phyloP scores from a whole-genome alignment of 2,329 filamentous ascomycete species.

The Sarocladium oryzae region DNA sequence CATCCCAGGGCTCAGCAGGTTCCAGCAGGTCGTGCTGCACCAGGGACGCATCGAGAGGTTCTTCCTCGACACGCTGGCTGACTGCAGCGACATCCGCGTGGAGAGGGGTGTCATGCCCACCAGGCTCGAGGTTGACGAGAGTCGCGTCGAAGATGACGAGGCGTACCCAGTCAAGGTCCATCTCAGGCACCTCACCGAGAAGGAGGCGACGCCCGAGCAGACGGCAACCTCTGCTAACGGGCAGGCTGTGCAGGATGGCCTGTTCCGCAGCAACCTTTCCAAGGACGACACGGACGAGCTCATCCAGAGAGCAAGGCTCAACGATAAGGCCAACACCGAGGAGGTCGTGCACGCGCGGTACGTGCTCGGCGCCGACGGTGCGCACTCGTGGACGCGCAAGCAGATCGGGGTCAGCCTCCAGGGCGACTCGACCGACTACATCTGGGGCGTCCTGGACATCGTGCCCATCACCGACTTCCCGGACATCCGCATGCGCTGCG shows the following conservation, averaged over 20 bases:
- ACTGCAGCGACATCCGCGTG: constrained; percentile 35
- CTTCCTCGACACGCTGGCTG: constrained; percentile 52
- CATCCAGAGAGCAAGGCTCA: constrained; percentile 19
- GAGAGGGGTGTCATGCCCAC: constrained; percentile 56
- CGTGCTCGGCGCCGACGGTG: constrained; percentile 62
- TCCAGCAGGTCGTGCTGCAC: constrained; percentile 61
- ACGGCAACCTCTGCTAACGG: constrained; percentile 19
- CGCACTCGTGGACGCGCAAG: constrained; percentile 57
- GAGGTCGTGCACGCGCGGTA: constrained; percentile 42
- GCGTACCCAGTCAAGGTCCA: constrained; percentile 56
- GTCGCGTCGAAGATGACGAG: constrained; percentile 37
- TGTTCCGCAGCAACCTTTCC: constrained; percentile 54
- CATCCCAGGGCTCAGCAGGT: constrained; percentile 53
- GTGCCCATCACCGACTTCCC: constrained; percentile 45
- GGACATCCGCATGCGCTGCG: constrained; percentile 51
- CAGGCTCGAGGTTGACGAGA: constrained; percentile 46
- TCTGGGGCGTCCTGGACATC: constrained; percentile 44
- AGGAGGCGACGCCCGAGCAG: constrained; percentile 46
- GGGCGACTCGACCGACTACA: constrained; percentile 47
- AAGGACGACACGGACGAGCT: constrained; percentile 52
- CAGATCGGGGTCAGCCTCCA: constrained; percentile 50
- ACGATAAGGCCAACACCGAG: constrained; percentile 15
- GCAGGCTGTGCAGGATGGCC: constrained; percentile 41
- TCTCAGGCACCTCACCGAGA: constrained; percentile 49
- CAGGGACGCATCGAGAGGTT: constrained; percentile 66